Conservation (phyloP, 2,329 filamentous ascomycete species). For the Aspergillus awamori region DNA sequence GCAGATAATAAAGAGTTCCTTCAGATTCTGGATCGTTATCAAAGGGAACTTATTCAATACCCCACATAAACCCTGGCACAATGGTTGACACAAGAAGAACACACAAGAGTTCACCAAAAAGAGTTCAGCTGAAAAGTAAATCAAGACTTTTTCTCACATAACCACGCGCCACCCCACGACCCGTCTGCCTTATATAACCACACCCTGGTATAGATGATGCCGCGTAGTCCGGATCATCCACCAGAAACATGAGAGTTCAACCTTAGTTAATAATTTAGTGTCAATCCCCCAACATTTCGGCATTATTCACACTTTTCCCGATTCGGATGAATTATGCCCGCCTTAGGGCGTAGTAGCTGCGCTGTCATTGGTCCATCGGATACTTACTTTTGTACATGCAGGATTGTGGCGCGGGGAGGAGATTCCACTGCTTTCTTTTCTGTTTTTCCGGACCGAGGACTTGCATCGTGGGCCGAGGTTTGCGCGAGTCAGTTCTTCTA, state of each 20-base stretch:
- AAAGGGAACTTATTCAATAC: not conserved
- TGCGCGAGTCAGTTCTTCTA: too few species aligned
- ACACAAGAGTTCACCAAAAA: not conserved
- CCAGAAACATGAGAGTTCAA: too few species aligned
- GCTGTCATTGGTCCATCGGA: not conserved
- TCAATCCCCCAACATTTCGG: slow-evolving; percentile 14
- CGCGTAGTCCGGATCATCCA: slow-evolving; percentile 46
- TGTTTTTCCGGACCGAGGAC: slow-evolving; percentile 17
- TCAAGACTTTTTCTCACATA: not conserved
- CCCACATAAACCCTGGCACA: not conserved
- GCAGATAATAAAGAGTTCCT: not conserved
- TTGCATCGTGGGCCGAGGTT: slow-evolving; percentile 16
- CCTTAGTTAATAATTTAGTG: too few species aligned
- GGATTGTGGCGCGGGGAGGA: not conserved
- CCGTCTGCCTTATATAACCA: slow-evolving; percentile 4
- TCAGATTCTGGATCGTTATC: not conserved
- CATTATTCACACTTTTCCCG: slow-evolving; percentile 23
- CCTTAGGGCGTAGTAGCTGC: not conserved
- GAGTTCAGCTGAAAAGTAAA: not conserved
- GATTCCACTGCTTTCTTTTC: not conserved
- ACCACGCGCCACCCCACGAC: too few species aligned
- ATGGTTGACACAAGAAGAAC: not conserved
- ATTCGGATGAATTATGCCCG: slow-evolving; percentile 19
- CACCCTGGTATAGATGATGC: slow-evolving; percentile 46
- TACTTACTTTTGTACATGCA: not conserved